A percentile compares a stretch with the other conserved stretches of the same genome.
Conservation (phyloP, 2,329 filamentous ascomycete species). For the Acephala macrosclerotiorum region DNA sequence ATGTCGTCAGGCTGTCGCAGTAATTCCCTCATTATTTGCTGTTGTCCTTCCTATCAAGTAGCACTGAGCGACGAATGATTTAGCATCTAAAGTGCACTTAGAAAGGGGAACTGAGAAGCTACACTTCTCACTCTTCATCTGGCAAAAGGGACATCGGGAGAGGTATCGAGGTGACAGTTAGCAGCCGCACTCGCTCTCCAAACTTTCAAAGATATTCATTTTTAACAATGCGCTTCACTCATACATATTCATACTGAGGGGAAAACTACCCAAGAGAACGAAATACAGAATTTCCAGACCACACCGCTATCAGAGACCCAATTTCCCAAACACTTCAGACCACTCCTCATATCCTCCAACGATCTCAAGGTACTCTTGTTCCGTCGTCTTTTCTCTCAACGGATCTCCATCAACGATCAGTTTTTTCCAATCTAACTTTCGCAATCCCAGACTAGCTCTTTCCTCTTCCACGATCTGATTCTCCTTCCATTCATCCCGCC, state of each 20-base stretch:
- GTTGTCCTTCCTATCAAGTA: neutral
- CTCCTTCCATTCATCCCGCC: conserved; percentile 5
- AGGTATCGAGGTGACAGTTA: neutral
- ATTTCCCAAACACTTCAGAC: neutral
- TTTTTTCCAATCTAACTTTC: neutral
- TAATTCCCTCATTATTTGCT: neutral
- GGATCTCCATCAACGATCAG: neutral
- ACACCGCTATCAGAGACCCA: neutral
- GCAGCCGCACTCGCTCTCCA: neutral
- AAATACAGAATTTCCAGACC: neutral
- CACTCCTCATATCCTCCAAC: conserved; percentile 6
- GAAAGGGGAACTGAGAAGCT: neutral
- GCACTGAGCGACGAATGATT: neutral
- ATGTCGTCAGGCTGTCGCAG: neutral
- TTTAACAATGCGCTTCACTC: neutral
- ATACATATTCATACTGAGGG: neutral
- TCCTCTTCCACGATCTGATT: conserved; percentile 5
- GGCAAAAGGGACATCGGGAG: neutral
- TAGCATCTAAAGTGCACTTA: neutral
- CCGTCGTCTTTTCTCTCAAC: conserved; percentile 2
- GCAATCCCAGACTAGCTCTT: neutral
- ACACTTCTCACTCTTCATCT: neutral
- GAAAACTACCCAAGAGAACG: neutral
- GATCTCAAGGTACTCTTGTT: neutral
- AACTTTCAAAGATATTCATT: neutral